phyloP scores from a whole-genome alignment of 164 flowering plant species.

The Dillenia turbinata region DNA sequence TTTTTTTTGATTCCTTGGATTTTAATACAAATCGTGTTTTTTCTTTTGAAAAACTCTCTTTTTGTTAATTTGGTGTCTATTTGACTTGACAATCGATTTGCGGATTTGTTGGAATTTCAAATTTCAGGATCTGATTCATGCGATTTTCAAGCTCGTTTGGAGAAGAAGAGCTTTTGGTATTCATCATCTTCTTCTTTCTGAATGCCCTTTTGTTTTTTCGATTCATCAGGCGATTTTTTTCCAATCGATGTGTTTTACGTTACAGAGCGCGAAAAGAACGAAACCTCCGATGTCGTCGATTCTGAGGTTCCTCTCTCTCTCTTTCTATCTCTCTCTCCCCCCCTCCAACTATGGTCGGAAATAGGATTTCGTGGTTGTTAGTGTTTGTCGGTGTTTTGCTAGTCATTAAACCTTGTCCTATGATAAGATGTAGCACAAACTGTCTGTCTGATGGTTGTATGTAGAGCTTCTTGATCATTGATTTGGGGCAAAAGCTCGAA shows the following conservation, averaged over 20 bases:
- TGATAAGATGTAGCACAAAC: too few species aligned
- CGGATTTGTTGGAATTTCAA: neutral
- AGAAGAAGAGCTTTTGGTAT: slow-evolving; percentile 47
- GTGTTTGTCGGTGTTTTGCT: neutral
- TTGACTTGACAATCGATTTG: neutral
- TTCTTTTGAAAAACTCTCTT: neutral
- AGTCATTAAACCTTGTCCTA: too few species aligned
- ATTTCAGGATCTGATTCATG: slow-evolving; percentile 55
- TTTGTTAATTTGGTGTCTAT: neutral
- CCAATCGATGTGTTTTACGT: neutral
- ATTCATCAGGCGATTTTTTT: neutral
- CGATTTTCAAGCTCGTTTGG: slow-evolving; percentile 77
- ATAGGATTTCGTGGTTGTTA: neutral
- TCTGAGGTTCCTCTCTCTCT: slow-evolving; percentile 29
- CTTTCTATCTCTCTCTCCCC: too few species aligned
- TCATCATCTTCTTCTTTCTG: neutral
- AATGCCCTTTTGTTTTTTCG: neutral
- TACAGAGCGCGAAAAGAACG: slow-evolving; percentile 52
- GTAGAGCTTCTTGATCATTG: too few species aligned
- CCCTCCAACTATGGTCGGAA: too few species aligned
- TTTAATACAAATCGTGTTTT: neutral
- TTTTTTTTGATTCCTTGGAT: neutral
- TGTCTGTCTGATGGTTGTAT: too few species aligned
- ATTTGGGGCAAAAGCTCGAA: too few species aligned
- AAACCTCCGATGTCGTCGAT: slow-evolving; percentile 29